Percentiles rank a stretch among this genome's conserved stretches.
phyloP scores from a whole-genome alignment of 2,329 filamentous ascomycete genomes.

The Xylariaceae sp. region DNA sequence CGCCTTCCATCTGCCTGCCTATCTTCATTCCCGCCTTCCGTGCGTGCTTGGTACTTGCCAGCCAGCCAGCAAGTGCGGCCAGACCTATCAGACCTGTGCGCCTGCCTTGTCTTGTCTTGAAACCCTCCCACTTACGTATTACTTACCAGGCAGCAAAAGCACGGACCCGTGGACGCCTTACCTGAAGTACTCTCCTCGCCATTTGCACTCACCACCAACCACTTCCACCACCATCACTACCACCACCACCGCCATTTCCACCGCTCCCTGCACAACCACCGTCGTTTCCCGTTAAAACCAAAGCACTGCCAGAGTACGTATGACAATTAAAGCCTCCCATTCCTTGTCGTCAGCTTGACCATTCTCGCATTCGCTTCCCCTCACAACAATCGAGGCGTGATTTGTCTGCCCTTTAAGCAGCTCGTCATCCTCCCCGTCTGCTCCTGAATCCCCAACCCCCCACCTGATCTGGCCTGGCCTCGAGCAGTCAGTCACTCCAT shows the following conservation, averaged over 20 bases:
- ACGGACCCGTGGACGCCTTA: background rate
- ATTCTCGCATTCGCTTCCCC: background rate
- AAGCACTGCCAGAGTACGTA: too few relatives aligned
- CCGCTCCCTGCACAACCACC: too few relatives aligned
- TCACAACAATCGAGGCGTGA: background rate
- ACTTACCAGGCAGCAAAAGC: background rate
- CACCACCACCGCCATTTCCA: too few relatives aligned
- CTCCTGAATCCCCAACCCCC: constrained; percentile 1
- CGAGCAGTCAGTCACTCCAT: background rate
- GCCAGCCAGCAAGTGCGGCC: background rate
- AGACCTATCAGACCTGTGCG: constrained; percentile 11
- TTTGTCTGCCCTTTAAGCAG: background rate
- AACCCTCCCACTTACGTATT: background rate
- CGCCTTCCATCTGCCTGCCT: background rate
- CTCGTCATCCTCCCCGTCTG: background rate
- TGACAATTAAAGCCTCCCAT: too few relatives aligned
- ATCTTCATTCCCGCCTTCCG: background rate
- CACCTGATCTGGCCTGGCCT: background rate
- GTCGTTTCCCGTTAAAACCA: too few relatives aligned
- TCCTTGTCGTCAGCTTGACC: background rate
- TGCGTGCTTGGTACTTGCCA: background rate
- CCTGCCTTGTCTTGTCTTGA: background rate
- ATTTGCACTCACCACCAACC: background rate
- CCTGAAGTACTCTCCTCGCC: background rate
- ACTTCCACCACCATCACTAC: background rate